Evolutionary conservation across 192 early-diverging fungal genomes (phyloP).

Genomic region (Coemansia sp.): DNA sequence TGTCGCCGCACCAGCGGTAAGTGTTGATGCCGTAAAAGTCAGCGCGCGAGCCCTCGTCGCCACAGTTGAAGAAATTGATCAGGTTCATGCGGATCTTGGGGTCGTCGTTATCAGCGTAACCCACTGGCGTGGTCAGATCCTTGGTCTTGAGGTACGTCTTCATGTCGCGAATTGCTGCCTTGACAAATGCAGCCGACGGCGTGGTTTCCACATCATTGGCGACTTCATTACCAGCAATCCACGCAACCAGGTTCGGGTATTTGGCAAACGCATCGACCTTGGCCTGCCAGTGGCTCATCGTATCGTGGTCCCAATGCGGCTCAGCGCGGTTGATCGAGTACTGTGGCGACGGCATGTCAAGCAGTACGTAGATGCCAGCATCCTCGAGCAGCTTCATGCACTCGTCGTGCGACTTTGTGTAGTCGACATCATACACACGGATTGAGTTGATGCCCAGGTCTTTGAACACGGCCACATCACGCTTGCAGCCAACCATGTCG

Average conservation of each 20-base stretch:
- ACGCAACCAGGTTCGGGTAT: slow-evolving; percentile 64
- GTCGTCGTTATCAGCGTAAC: slow-evolving; percentile 74
- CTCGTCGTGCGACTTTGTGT: slow-evolving; percentile 62
- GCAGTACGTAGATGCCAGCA: slow-evolving; percentile 66
- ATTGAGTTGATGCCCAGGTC: slow-evolving; percentile 66
- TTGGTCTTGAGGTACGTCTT: slow-evolving; percentile 61
- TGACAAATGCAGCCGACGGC: slow-evolving; percentile 63
- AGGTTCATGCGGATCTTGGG: slow-evolving; percentile 63
- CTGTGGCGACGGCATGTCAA: slow-evolving; percentile 63
- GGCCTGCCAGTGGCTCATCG: slow-evolving; percentile 57
- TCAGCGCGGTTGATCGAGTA: slow-evolving; percentile 61
- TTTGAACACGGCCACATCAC: slow-evolving; percentile 65
- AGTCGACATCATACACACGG: slow-evolving; percentile 72
- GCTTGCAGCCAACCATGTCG: slow-evolving; percentile 61
- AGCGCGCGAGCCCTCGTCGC: slow-evolving; percentile 58
- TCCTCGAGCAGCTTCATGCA: slow-evolving; percentile 69
- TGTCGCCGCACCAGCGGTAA: slow-evolving; percentile 72
- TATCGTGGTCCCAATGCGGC: slow-evolving; percentile 60
- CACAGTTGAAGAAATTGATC: slow-evolving; percentile 71
- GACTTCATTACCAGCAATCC: slow-evolving; percentile 77
- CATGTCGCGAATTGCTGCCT: slow-evolving; percentile 65
- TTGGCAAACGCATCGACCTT: slow-evolving; percentile 68
- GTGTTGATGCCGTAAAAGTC: slow-evolving; percentile 77
- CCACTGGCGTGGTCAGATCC: slow-evolving; percentile 61
- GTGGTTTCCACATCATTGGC: slow-evolving; percentile 66